Percentiles rank a stretch among this genome's conserved stretches.
Conservation (phyloP, 257 asterid genomes). For the Plantago elongata region DNA sequence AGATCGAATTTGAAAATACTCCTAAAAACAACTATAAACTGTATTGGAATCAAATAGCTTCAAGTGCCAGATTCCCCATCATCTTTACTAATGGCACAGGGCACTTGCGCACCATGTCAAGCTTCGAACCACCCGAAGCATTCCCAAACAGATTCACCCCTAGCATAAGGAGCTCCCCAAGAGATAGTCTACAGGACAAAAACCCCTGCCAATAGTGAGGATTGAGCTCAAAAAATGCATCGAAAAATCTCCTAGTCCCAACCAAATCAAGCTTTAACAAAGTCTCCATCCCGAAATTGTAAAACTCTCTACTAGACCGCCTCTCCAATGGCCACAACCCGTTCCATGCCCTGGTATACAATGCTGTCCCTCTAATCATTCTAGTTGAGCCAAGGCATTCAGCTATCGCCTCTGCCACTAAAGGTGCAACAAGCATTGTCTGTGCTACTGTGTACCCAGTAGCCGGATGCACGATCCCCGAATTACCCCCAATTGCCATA, state of each 20-base stretch:
- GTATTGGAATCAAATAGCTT: slow-evolving; percentile 39
- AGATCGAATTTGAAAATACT: neutral
- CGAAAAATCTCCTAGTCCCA: slow-evolving; percentile 66
- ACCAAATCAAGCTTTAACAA: slow-evolving; percentile 67
- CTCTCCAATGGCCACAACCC: slow-evolving; percentile 76
- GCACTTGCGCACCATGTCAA: slow-evolving; percentile 66
- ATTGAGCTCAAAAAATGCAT: slow-evolving; percentile 78
- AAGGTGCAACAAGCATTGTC: slow-evolving; percentile 54
- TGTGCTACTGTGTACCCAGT: slow-evolving; percentile 80
- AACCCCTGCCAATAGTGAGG: slow-evolving; percentile 78
- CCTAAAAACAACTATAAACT: neutral
- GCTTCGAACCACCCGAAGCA: slow-evolving; percentile 54
- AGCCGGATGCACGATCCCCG: slow-evolving; percentile 82
- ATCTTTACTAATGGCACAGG: slow-evolving; percentile 60
- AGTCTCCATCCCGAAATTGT: slow-evolving; percentile 84
- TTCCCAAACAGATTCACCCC: slow-evolving; percentile 54
- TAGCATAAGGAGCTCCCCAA: slow-evolving; percentile 55
- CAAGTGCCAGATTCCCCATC: slow-evolving; percentile 67
- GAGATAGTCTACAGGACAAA: slow-evolving; percentile 63
- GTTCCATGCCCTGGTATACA: slow-evolving; percentile 54
- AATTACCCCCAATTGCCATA: slow-evolving; percentile 82
- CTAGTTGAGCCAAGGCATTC: slow-evolving; percentile 85
- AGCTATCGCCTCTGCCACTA: slow-evolving; percentile 48
- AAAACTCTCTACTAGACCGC: slow-evolving; percentile 55
- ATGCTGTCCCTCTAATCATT: slow-evolving; percentile 62